phyloP scores from a whole-genome alignment of 192 early-diverging fungal genomes.

The Phycomyces nitens region DNA sequence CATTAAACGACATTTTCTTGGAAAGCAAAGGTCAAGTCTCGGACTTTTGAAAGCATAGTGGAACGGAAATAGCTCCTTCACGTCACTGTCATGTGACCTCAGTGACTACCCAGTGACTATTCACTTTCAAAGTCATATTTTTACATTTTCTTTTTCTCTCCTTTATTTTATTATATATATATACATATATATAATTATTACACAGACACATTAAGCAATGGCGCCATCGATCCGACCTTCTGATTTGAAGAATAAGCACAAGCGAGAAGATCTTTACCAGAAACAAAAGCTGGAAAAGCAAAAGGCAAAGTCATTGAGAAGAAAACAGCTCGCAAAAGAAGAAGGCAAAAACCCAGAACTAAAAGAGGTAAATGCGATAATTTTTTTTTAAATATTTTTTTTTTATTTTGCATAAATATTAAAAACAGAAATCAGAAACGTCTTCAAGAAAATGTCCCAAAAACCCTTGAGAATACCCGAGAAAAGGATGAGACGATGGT shows the following conservation, averaged over 20 bases:
- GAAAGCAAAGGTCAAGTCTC: too few species aligned
- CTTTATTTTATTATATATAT: slow-evolving; percentile 2
- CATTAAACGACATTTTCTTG: slow-evolving; percentile 17
- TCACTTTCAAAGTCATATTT: too few species aligned
- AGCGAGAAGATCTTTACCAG: slow-evolving; percentile 76
- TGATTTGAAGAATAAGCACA: slow-evolving; percentile 79
- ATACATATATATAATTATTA: not conserved
- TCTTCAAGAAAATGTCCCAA: slow-evolving; percentile 83
- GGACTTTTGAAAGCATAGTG: too few species aligned
- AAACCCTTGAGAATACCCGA: slow-evolving; percentile 87
- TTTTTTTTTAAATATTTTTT: too few species aligned
- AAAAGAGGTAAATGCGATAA: slow-evolving; percentile 51
- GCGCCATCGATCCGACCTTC: slow-evolving; percentile 39
- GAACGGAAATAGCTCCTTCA: too few species aligned
- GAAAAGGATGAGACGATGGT: slow-evolving; percentile 95
- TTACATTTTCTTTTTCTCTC: not conserved
- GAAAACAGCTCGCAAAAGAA: slow-evolving; percentile 70
- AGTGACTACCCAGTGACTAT: too few species aligned
- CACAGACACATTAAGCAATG: slow-evolving; percentile 1
- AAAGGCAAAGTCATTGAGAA: slow-evolving; percentile 67
- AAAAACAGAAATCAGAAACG: slow-evolving; percentile 54
- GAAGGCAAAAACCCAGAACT: slow-evolving; percentile 82
- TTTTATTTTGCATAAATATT: slow-evolving; percentile 1
- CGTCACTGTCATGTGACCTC: too few species aligned
- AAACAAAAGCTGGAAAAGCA: slow-evolving; percentile 74